Conservation (phyloP, 169 alveolate species). For the Perkinsus marinus region DNA sequence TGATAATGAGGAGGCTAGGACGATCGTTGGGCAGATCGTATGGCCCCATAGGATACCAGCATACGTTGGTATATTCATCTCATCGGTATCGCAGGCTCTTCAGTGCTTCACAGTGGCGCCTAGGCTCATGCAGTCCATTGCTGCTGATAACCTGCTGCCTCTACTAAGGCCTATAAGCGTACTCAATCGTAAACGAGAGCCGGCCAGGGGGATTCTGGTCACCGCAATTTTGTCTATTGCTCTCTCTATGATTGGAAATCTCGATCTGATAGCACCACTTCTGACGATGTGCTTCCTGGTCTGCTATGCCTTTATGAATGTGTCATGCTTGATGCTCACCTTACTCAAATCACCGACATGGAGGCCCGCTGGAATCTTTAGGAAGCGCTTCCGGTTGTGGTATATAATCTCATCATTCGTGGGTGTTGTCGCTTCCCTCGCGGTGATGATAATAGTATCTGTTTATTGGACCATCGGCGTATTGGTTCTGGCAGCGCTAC, state of each 20-base stretch:
- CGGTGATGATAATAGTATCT: conserved; percentile 1
- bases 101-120: conserved; percentile 31
- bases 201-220: conserved; percentile 10
- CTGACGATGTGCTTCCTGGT: conserved; percentile 29
- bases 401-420: conserved; percentile 13
- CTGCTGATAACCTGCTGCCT: conserved; percentile 11
- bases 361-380: conserved; percentile 26
- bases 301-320: conserved; percentile 19
- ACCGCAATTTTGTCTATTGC: conserved; percentile 9
- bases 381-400: conserved; percentile 15
- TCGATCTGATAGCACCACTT: conserved; percentile 12
- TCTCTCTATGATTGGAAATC: conserved; percentile 16
- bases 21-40: neutral
- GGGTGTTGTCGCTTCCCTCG: conserved; percentile 6
- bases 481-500: neutral
- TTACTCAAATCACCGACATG: conserved; percentile 20
- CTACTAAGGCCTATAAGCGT: neutral
- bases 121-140: conserved; percentile 15
- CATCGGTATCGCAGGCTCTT: conserved; percentile 20
- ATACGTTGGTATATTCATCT: conserved; percentile 26
- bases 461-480: conserved; percentile 1
- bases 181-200: conserved; percentile 20
- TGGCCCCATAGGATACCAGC: conserved; percentile 8
- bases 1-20: neutral
- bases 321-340: conserved; percentile 21